Percentiles rank a stretch among this genome's conserved stretches.
These are phyloP conservation scores for Trichophyton benhamiae DNA, from an alignment of 2,329 filamentous ascomycete genomes.

Conservation along the genomic window DNA sequence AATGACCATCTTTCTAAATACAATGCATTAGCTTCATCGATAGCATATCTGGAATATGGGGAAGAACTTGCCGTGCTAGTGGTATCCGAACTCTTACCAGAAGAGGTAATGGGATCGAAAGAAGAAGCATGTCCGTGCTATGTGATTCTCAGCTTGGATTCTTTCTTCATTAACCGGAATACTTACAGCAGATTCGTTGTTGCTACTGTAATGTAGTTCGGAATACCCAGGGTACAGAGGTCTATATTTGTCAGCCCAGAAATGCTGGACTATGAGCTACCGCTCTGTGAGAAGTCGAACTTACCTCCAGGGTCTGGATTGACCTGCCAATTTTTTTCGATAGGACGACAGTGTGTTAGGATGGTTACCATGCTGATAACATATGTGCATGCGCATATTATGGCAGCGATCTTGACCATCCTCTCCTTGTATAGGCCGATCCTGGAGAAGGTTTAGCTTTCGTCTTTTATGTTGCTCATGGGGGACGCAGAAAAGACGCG, in stretches of 20 bases:
- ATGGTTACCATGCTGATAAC: conserved; percentile 25
- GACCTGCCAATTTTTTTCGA: conserved; percentile 32
- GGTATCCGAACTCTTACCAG: conserved; percentile 31
- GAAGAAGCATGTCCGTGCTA: conserved; percentile 31
- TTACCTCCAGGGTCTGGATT: conserved; percentile 31
- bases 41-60: neutral
- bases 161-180: neutral
- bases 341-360: conserved; percentile 28
- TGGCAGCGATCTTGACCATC: conserved; percentile 26
- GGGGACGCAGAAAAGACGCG: neutral
- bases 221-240: conserved; percentile 25
- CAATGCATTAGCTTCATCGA: neutral
- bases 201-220: conserved; percentile 30
- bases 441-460: conserved; percentile 8
- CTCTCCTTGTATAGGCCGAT: conserved; percentile 29
- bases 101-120: conserved; percentile 32
- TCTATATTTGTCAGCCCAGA: conserved; percentile 15
- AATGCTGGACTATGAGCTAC: neutral
- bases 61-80: conserved; percentile 18
- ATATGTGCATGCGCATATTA: conserved; percentile 23
- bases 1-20: conserved; percentile 27
- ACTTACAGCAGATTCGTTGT: conserved; percentile 28
- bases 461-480: neutral
- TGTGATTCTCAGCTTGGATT: neutral
- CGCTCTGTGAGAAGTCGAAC: neutral